Base-by-base conservation (phyloP, 805 yeast species). In the Candida berthetii region DNA sequence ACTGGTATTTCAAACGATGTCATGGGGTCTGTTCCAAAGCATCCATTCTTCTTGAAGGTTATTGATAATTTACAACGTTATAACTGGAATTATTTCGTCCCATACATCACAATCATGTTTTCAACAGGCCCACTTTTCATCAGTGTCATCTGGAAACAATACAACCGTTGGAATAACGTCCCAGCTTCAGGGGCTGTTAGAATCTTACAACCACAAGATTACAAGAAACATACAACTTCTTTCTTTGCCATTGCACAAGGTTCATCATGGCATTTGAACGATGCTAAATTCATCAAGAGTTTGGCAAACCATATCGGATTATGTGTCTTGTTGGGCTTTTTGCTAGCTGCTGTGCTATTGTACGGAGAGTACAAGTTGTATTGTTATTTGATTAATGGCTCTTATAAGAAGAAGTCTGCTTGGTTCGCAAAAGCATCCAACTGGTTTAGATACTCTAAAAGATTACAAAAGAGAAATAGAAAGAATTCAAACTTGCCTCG, bases 1-100 rank as follows among this genome's bases (percentile, higher is more conserved):
- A 84, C 95, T 0, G 97, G 97, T 40, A 78, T 90, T 33, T 85
- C 96, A 4, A 90, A 90, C 60, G 96, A 89, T 58, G 89, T 89
- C 14, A 85, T 90, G 95, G 96, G 95, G 10, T 68, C 91, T 3
- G 82, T 84, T 11, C 96, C 95, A 28, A 68, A 72, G 38, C 97
- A 90, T 61, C 96, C 96, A 3, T 86, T 89, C 64, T 87, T 86
- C 66, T 60, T 73, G 37, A 81, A 80, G 55, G 84, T 74, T 15
- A 73, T 87, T 45, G 83, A 82, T 46, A 74, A 74, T 37, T 68
- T 90, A 45, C 62, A 78, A 46, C 69, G 63, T 39, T 82, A 77
- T 56, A 79, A 87, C 55, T 58, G 65, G 36, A 83, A 85, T 61
- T 88, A 95, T 85, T 63, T 84, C 31, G 79, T 87, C 15, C 96